A percentile compares a stretch with the other conserved stretches of the same genome.
Evolutionary conservation across 2,329 filamentous ascomycete genomes (phyloP).

Genomic region (Fonsecaea pedrosoi): DNA sequence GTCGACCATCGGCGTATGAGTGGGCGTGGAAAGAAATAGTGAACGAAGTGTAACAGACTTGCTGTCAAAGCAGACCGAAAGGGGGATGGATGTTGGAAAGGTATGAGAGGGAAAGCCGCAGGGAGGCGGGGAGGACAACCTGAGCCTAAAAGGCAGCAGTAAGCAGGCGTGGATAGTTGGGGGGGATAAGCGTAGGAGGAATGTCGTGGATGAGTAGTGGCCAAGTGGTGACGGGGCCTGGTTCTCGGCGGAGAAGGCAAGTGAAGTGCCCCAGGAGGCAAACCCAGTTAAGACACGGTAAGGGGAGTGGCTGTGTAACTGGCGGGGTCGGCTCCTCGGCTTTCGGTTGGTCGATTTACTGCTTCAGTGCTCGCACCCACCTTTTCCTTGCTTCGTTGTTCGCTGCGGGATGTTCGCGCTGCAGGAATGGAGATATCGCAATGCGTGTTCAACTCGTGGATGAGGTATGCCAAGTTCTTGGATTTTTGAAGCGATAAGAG

Average conservation of each 20-base stretch:
- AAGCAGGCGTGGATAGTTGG: slow-evolving; percentile 14
- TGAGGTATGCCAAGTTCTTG: slow-evolving; percentile 25
- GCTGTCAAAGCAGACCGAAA: slow-evolving; percentile 36
- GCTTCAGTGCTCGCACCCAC: neutral
- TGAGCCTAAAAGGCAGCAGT: slow-evolving; percentile 16
- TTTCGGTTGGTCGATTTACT: neutral
- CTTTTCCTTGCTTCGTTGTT: neutral
- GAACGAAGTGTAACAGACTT: slow-evolving; percentile 34
- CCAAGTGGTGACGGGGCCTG: neutral
- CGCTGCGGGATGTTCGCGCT: neutral
- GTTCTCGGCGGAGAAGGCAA: slow-evolving; percentile 3
- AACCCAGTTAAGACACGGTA: slow-evolving; percentile 1
- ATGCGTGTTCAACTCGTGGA: slow-evolving; percentile 20
- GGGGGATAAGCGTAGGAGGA: slow-evolving; percentile 17
- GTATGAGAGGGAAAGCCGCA: slow-evolving; percentile 16
- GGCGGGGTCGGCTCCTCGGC: neutral
- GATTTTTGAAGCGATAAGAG: neutral
- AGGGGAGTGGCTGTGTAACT: neutral
- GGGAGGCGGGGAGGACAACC: slow-evolving; percentile 14
- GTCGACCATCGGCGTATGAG: slow-evolving; percentile 59
- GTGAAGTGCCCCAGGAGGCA: neutral
- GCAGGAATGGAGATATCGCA: neutral
- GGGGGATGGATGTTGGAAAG: slow-evolving; percentile 14
- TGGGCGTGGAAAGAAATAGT: slow-evolving; percentile 31
- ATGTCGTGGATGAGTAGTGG: neutral